A percentile compares a stretch with the other conserved stretches of the same genome.
Evolutionary conservation across 306 rosid genomes (phyloP).

Genomic region (Gastrolobium villosum): DNA sequence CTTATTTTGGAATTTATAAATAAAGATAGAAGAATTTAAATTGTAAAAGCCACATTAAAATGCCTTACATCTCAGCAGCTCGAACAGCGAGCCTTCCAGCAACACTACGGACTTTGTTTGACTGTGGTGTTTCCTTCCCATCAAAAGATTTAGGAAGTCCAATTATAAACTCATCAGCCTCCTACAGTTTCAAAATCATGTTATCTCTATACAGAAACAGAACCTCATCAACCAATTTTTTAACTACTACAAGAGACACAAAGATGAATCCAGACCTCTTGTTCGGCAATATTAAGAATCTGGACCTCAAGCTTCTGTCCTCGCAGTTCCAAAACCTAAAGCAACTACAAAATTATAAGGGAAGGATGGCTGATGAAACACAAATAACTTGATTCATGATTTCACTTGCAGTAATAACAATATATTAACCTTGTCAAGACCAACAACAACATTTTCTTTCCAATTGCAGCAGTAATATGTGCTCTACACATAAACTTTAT

Average conservation of each 20-base stretch:
- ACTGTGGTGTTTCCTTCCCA: conserved; percentile 90
- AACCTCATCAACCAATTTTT: conserved; percentile 6
- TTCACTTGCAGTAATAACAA: background rate
- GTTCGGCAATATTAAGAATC: conserved; percentile 79
- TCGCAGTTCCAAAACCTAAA: conserved; percentile 84
- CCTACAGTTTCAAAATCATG: conserved; percentile 58
- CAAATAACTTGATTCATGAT: conserved; percentile 10
- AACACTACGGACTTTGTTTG: conserved; percentile 81
- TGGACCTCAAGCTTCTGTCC: conserved; percentile 84
- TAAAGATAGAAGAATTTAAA: conserved; percentile 8
- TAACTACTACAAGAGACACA: background rate
- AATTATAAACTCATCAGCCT: conserved; percentile 88
- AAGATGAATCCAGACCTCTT: conserved; percentile 54
- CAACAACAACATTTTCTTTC: conserved; percentile 10
- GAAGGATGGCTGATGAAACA: conserved; percentile 14
- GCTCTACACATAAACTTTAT: background rate
- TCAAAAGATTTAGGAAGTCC: conserved; percentile 87
- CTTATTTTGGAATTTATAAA: conserved; percentile 27
- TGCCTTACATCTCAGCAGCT: conserved; percentile 83
- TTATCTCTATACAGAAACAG: conserved; percentile 8
- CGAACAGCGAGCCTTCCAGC: conserved; percentile 83
- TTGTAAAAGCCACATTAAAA: background rate
- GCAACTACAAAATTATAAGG: conserved; percentile 41
- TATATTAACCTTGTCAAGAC: conserved; percentile 1
- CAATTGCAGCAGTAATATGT: conserved; percentile 13